Percentiles rank a stretch among this genome's conserved stretches.
phyloP scores from a whole-genome alignment of 371 early-diverging fungal species.

The Syncephalastrum racemosum region DNA sequence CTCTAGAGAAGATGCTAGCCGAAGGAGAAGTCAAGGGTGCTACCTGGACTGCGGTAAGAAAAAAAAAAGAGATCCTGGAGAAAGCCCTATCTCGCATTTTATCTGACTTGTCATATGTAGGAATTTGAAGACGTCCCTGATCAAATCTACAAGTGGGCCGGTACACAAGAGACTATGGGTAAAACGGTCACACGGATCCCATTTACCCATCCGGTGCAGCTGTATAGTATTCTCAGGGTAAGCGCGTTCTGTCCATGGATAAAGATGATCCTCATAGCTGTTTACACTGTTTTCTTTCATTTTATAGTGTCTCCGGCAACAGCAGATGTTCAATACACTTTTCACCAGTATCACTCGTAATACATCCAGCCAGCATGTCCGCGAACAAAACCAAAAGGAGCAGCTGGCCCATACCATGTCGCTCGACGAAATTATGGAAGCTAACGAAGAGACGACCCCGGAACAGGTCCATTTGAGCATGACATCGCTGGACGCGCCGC shows the following conservation, averaged over 20 bases:
- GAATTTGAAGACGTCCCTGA: slow-evolving; percentile 19
- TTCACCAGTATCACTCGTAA: slow-evolving; percentile 48
- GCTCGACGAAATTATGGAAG: slow-evolving; percentile 32
- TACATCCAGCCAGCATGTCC: slow-evolving; percentile 1
- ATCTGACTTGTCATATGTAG: slow-evolving; percentile 8
- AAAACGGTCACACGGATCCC: slow-evolving; percentile 51
- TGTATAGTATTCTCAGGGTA: slow-evolving; percentile 52
- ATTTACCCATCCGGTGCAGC: slow-evolving; percentile 55
- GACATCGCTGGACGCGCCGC: slow-evolving; percentile 33
- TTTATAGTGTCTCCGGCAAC: slow-evolving; percentile 48
- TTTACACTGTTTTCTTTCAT: not conserved
- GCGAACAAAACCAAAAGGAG: slow-evolving; percentile 1
- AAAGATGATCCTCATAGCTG: too few relatives aligned
- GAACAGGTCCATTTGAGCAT: too few relatives aligned
- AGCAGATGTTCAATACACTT: slow-evolving; percentile 54
- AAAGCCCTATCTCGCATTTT: too few relatives aligned
- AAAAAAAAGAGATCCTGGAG: not conserved
- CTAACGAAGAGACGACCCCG: slow-evolving; percentile 11
- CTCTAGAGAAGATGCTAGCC: not conserved
- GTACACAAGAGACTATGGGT: slow-evolving; percentile 22
- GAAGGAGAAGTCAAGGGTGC: not conserved
- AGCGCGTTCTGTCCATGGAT: too few relatives aligned
- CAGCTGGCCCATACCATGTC: slow-evolving; percentile 10
- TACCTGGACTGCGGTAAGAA: slow-evolving; percentile 6
- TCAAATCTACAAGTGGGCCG: slow-evolving; percentile 37